A percentile compares a stretch with the other conserved stretches of the same genome.
Evolutionary conservation across 23 red algal genomes (phyloP).

Genomic region (Pyropia yezoensis): DNA sequence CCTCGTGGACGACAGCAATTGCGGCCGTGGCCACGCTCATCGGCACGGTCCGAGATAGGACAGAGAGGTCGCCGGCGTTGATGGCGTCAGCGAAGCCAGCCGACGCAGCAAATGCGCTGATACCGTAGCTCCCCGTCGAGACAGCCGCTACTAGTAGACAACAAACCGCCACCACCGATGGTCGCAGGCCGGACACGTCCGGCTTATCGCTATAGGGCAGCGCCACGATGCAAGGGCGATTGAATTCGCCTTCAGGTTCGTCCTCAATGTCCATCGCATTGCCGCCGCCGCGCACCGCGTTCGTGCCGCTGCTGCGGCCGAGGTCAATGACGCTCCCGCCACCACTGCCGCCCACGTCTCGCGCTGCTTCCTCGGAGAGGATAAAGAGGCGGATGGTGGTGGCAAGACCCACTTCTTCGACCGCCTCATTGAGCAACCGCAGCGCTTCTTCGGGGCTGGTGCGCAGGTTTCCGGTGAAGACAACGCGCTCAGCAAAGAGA

Average conservation of each 20-base stretch:
- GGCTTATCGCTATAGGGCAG: slow-evolving; percentile 63
- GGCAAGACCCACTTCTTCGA: slow-evolving; percentile 10
- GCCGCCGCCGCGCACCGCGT: too few species aligned
- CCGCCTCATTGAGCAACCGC: slow-evolving; percentile 5
- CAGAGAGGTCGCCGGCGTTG: slow-evolving; percentile 29
- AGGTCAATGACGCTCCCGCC: too few species aligned
- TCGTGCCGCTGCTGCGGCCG: too few species aligned
- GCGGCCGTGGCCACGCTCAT: too few species aligned
- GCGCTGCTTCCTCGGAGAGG: slow-evolving; percentile 17
- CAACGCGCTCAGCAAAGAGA: slow-evolving; percentile 29
- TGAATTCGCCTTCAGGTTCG: neutral
- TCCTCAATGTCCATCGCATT: too few species aligned
- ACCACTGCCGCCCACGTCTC: neutral
- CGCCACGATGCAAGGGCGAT: slow-evolving; percentile 47
- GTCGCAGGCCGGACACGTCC: slow-evolving; percentile 5
- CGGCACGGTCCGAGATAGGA: slow-evolving; percentile 2
- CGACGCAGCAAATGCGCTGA: slow-evolving; percentile 82
- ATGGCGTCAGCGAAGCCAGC: slow-evolving; percentile 72
- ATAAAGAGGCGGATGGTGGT: slow-evolving; percentile 33
- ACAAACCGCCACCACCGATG: slow-evolving; percentile 22
- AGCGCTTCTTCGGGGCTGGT: slow-evolving; percentile 15
- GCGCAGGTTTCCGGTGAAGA: slow-evolving; percentile 39
- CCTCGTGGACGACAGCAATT: too few species aligned
- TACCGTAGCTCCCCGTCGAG: slow-evolving; percentile 87
- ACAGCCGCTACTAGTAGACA: slow-evolving; percentile 32